phyloP scores from a whole-genome alignment of 2,329 filamentous ascomycete species.

The Rosellinia necatrix region DNA sequence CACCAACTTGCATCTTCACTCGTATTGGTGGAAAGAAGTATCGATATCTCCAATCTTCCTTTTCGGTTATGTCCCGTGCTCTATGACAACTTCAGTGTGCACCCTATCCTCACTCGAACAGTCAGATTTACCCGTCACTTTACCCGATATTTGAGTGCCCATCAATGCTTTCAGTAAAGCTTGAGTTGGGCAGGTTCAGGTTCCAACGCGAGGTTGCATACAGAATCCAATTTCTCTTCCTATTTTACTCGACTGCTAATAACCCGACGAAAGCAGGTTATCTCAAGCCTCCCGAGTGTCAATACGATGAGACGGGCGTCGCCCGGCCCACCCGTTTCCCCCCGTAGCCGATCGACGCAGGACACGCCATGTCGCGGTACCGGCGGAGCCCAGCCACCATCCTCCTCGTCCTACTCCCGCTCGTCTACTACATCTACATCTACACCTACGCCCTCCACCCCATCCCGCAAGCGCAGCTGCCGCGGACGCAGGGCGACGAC shows the following conservation, averaged over 20 bases:
- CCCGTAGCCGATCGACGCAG: neutral
- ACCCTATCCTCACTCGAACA: too few relatives aligned
- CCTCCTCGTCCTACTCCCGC: neutral
- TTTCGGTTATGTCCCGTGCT: neutral
- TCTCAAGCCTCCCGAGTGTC: neutral
- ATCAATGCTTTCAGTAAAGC: neutral
- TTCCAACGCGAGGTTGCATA: too few relatives aligned
- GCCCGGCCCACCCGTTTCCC: neutral
- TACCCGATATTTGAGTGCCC: slow-evolving; percentile 8
- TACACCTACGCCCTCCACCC: neutral
- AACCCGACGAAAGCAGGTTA: neutral
- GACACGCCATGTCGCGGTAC: slow-evolving; percentile 7
- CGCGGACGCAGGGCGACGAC: neutral
- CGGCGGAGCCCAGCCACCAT: slow-evolving; percentile 2
- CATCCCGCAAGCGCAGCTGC: neutral
- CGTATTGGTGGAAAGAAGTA: too few relatives aligned
- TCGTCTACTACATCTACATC: too few relatives aligned
- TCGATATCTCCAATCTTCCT: too few relatives aligned
- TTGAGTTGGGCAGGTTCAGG: neutral
- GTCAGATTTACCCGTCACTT: slow-evolving; percentile 21
- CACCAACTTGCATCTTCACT: too few relatives aligned
- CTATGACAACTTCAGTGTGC: too few relatives aligned
- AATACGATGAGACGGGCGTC: neutral
- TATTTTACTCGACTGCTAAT: neutral
- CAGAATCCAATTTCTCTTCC: neutral